Evolutionary conservation across 1,139 yeast genomes (phyloP).

Genomic region (Magnusiomyces suaveolens): DNA sequence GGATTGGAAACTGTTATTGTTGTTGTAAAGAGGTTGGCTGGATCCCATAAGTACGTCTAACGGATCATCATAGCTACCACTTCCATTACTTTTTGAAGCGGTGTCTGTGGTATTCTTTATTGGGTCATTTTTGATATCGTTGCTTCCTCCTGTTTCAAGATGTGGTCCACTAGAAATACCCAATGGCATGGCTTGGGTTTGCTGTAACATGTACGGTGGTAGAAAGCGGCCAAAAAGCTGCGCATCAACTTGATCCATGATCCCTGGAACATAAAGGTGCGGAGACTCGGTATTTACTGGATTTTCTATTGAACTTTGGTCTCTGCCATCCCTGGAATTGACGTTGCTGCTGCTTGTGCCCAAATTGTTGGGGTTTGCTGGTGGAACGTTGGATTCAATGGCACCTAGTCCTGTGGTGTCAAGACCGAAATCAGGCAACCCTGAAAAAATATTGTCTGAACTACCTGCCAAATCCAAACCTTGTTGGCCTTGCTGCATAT

Average conservation of each 20-base stretch:
- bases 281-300: conserved; percentile 7
- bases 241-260: conserved; percentile 72
- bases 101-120: too few species aligned
- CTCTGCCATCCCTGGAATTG: background rate
- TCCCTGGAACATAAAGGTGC: conserved; percentile 54
- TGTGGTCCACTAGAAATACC: conserved; percentile 5
- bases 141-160: background rate
- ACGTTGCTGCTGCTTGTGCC: background rate
- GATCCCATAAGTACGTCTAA: background rate
- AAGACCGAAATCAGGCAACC: background rate
- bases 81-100: too few species aligned
- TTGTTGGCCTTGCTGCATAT: background rate
- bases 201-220: conserved; percentile 66
- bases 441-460: background rate
- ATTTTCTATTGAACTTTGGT: background rate
- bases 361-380: background rate
- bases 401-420: background rate
- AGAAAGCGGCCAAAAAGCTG: conserved; percentile 73
- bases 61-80: background rate
- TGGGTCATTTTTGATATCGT: too few species aligned
- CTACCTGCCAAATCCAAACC: background rate
- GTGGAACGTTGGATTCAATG: background rate
- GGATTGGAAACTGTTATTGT: too few species aligned
- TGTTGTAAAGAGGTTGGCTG: background rate
- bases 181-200: conserved; percentile 1